These are phyloP conservation scores for Tulasnella sp. DNA, from an alignment of 768 basidiomycete genomes.

Conservation along the genomic window DNA sequence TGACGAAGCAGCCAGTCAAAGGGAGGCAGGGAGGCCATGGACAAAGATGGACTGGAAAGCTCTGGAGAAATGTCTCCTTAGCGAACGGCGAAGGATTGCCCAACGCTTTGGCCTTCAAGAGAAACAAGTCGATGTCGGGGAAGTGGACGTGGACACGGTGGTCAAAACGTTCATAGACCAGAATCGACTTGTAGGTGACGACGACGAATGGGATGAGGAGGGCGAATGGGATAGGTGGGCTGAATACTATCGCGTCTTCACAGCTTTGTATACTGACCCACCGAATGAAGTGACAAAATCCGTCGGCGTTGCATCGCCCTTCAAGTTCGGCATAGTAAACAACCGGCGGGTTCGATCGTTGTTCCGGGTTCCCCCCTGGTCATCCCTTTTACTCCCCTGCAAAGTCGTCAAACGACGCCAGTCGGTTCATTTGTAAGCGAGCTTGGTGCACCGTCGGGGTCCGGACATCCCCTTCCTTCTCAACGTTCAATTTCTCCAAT, in stretches of 20 bases:
- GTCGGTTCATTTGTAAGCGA: background rate
- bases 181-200: background rate
- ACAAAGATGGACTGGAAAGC: constrained; percentile 77
- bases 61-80: constrained; percentile 77
- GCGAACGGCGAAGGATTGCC: constrained; percentile 61
- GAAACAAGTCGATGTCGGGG: constrained; percentile 56
- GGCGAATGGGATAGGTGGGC: constrained; percentile 31
- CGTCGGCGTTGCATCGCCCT: constrained; percentile 20
- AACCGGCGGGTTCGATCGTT: constrained; percentile 14
- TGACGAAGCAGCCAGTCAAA: constrained; percentile 20
- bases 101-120: constrained; percentile 43
- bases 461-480: no score
- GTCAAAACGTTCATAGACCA: constrained; percentile 57
- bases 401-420: constrained; percentile 26
- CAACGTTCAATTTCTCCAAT: background rate
- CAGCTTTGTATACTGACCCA: background rate
- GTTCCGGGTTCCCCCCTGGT: constrained; percentile 26
- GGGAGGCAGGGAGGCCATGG: constrained; percentile 52
- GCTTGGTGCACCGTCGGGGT: background rate
- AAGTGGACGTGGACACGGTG: constrained; percentile 60
- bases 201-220: constrained; percentile 19
- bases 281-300: constrained; percentile 30
- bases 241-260: background rate
- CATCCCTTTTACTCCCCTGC: constrained; percentile 25
- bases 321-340: constrained; percentile 30